Conservation (phyloP, 2,329 filamentous ascomycete genomes). For the Colletotrichum musicola region DNA sequence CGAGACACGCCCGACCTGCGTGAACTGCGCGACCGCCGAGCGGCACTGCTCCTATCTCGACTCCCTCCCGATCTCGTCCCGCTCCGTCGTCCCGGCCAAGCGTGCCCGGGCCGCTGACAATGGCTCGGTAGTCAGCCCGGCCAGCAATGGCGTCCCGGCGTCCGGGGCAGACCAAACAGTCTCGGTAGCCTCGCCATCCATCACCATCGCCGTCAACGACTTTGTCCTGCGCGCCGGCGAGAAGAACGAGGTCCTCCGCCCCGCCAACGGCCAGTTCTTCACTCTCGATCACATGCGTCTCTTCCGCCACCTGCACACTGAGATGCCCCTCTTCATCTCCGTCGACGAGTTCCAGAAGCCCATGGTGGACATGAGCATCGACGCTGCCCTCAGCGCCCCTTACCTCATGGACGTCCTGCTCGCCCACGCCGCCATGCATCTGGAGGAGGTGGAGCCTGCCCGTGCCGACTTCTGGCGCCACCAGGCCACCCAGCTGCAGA, state of each 20-base stretch:
- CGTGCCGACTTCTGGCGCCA: constrained; percentile 42
- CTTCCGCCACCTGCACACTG: constrained; percentile 50
- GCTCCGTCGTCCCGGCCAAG: constrained; percentile 16
- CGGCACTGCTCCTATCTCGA: constrained; percentile 50
- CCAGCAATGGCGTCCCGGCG: neutral
- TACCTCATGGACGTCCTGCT: constrained; percentile 55
- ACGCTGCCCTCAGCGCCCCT: constrained; percentile 47
- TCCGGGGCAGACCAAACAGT: neutral
- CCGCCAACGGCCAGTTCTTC: constrained; percentile 44
- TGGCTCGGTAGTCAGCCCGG: neutral
- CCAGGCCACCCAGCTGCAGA: constrained; percentile 48
- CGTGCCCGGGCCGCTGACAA: constrained; percentile 10
- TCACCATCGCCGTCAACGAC: constrained; percentile 25
- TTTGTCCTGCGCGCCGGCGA: constrained; percentile 22
- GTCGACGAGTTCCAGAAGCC: constrained; percentile 37
- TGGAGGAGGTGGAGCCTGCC: constrained; percentile 43
- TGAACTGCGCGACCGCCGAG: constrained; percentile 54
- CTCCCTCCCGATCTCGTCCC: constrained; percentile 24
- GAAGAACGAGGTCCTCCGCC: constrained; percentile 9
- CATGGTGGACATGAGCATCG: constrained; percentile 49
- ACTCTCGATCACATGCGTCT: constrained; percentile 55
- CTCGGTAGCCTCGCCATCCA: constrained; percentile 18
- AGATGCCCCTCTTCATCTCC: constrained; percentile 42
- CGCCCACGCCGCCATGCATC: constrained; percentile 53
- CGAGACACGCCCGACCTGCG: constrained; percentile 54